Base-by-base conservation (phyloP, 2,329 filamentous ascomycete genomes). In the Epichloe bromicola region DNA sequence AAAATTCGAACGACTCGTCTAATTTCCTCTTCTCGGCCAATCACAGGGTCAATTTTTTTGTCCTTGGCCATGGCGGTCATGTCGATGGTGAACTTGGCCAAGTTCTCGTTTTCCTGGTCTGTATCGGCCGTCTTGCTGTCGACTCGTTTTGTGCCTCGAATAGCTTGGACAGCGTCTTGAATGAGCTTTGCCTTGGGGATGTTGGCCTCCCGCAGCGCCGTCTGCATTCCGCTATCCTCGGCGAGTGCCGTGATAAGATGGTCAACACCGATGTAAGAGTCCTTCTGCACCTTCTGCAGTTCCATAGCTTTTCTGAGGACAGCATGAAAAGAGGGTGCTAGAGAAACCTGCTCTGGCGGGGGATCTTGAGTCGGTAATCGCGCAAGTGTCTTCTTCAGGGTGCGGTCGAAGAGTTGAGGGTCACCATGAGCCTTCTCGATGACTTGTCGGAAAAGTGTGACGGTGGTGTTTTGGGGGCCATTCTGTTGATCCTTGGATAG, bases 71-170 rank as follows among this genome's bases (percentile, higher is more conserved):
- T 84, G 47, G 87, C 78, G 11, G 93, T 98, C 89, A 98, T 95
- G 69, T 98, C 93, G 62, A 97, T 93, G 51, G 93, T 97, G 70
- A 96, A 98, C 63, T 97, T 98, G 73, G 90, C 88, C 54, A 98
- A 74, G 64, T 95, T 96, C 70, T 98, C 93, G 61, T 90, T 87
- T 62, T 96, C 91, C 62, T 86, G 77, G 68, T 97, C 93, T 0
- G 85, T 83, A 69, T 98, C 93, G 51, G 93, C 93, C 4, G 88
- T 95, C 74, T 95, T 95, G 54, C 88, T 95, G 69, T 98, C 93
- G 41, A 98, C 90, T 56, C 91, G 79, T 71, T 83, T 88, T 41
- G 89, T 97, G 54, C 93, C 93, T 56, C 93, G 85, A 60, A 98
- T 95, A 53, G 88, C 82, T 62, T 88, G 80, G 40, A 98, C 81